A percentile compares a stretch with the other conserved stretches of the same genome.
Evolutionary conservation across 805 yeast species (phyloP).

Genomic region (Groenewaldozyma salmanticensis): DNA sequence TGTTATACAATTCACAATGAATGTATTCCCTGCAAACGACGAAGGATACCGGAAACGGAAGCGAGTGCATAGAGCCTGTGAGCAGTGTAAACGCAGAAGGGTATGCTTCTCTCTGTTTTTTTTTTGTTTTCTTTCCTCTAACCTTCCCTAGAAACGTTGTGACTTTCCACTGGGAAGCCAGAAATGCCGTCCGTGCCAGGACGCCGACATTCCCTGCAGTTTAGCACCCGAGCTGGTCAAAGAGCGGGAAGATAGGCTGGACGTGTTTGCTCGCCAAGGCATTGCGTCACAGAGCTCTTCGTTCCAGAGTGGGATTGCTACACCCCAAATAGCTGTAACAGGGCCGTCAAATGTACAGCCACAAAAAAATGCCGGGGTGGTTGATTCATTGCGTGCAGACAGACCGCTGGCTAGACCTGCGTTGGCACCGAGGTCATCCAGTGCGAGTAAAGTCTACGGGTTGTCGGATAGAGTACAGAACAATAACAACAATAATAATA

Average conservation of each 20-base stretch:
- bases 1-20: conserved; percentile 25
- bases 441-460: background rate
- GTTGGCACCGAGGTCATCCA: conserved; percentile 11
- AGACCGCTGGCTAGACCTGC: conserved; percentile 6
- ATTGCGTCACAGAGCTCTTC: too few relatives aligned
- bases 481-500: background rate
- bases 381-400: background rate
- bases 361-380: background rate
- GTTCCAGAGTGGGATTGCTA: too few relatives aligned
- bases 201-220: conserved; percentile 25
- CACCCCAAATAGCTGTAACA: background rate
- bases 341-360: background rate
- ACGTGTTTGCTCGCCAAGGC: background rate
- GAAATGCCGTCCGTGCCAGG: conserved; percentile 27
- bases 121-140: background rate
- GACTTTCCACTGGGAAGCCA: conserved; percentile 21
- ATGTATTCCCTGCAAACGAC: conserved; percentile 36
- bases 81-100: conserved; percentile 31
- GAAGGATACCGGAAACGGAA: conserved; percentile 33
- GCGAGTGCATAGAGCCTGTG: conserved; percentile 34
- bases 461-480: background rate
- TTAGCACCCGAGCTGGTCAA: conserved; percentile 17
- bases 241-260: conserved; percentile 15
- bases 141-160: conserved; percentile 22
- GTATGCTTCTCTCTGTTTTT: conserved; percentile 10